Conservation (phyloP, 805 yeast species). For the Starmerella lactis-condensi region DNA sequence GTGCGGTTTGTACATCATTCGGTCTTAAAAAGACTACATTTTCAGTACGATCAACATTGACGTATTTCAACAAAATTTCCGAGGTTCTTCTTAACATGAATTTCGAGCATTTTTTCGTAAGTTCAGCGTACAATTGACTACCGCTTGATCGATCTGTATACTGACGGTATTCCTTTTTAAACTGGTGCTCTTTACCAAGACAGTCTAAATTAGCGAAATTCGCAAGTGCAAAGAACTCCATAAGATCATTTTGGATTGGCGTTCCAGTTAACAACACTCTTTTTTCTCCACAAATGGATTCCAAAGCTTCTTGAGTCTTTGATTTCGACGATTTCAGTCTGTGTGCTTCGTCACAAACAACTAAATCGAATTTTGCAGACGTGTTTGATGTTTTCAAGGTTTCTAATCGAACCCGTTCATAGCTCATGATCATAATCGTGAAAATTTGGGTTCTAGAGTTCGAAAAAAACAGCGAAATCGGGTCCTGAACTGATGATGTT, state of each 20-base stretch:
- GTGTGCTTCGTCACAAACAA: slow-evolving; percentile 93
- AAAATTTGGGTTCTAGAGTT: slow-evolving; percentile 28
- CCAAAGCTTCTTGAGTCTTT: slow-evolving; percentile 49
- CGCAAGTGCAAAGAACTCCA: slow-evolving; percentile 61
- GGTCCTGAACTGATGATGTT: slow-evolving; percentile 33
- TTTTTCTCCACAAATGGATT: slow-evolving; percentile 33
- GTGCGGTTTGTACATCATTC: neutral
- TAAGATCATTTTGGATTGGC: slow-evolving; percentile 81
- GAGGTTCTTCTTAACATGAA: slow-evolving; percentile 56
- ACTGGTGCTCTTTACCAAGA: slow-evolving; percentile 41
- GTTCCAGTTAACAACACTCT: slow-evolving; percentile 69
- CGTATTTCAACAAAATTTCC: slow-evolving; percentile 35
- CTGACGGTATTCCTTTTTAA: slow-evolving; percentile 23
- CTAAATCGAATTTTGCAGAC: slow-evolving; percentile 33
- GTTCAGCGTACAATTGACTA: slow-evolving; percentile 43
- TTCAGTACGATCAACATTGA: slow-evolving; percentile 58
- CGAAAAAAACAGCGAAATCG: neutral
- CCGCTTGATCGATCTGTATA: slow-evolving; percentile 42
- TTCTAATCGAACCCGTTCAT: slow-evolving; percentile 54
- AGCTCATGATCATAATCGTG: slow-evolving; percentile 71
- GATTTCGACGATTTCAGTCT: slow-evolving; percentile 58
- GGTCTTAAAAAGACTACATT: slow-evolving; percentile 50
- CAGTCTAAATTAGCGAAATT: slow-evolving; percentile 75
- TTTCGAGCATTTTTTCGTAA: slow-evolving; percentile 42
- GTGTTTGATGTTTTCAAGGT: slow-evolving; percentile 1